Conservation (phyloP, 2,329 filamentous ascomycete species). For the Colletotrichum sp. region DNA sequence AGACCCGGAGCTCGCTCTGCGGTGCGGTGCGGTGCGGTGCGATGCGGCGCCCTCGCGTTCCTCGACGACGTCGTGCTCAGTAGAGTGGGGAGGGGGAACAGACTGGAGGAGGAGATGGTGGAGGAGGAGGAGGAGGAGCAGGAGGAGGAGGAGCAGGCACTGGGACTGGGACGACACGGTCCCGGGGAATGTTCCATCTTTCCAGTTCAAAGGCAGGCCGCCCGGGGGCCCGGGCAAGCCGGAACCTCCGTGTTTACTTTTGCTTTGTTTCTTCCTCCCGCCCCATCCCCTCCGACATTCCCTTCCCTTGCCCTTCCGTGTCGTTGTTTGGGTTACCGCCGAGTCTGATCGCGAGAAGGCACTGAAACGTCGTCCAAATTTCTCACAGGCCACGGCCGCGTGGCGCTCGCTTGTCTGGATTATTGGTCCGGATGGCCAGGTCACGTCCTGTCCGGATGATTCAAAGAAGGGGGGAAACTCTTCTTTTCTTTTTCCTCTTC, state of each 20-base stretch:
- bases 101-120: neutral
- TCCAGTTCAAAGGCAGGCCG: neutral
- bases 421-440: neutral
- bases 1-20: neutral
- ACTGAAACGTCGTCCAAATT: slow-evolving; percentile 16
- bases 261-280: neutral
- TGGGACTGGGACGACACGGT: neutral
- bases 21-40: neutral
- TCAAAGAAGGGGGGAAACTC: neutral
- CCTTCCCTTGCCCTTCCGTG: neutral
- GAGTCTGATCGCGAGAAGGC: neutral
- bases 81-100: neutral
- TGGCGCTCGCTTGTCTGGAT: slow-evolving; percentile 2
- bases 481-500: neutral
- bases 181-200: neutral
- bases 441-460: neutral
- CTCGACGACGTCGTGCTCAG: neutral
- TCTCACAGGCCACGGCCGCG: neutral
- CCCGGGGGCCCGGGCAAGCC: neutral
- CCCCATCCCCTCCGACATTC: neutral
- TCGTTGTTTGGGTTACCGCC: slow-evolving; percentile 6
- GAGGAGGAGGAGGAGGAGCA: too few species aligned
- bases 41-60: neutral
- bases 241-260: neutral
- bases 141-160: neutral